Conservation (phyloP, 768 basidiomycete species). For the Dendrothele bispora region DNA sequence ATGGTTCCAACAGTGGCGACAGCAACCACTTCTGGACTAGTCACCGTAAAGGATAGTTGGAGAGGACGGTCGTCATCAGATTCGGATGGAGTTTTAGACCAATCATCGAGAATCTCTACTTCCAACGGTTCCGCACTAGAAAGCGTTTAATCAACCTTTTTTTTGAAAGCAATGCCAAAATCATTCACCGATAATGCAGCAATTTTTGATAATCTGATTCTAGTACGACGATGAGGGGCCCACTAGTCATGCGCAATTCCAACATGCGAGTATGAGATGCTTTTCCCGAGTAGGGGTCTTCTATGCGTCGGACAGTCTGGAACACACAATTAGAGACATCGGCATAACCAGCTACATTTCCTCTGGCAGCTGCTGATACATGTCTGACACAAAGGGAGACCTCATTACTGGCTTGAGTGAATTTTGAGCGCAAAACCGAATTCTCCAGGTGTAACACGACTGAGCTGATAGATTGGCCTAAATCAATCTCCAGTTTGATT, state of each 20-base stretch:
- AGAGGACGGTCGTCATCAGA: conserved; percentile 51
- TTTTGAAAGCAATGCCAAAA: neutral
- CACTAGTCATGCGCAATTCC: conserved; percentile 74
- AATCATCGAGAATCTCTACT: conserved; percentile 79
- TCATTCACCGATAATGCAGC: conserved; percentile 69
- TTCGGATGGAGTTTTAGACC: conserved; percentile 53
- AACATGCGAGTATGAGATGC: conserved; percentile 54
- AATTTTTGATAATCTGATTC: conserved; percentile 78
- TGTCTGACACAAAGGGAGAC: conserved; percentile 65
- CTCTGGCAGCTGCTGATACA: conserved; percentile 66
- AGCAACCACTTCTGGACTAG: conserved; percentile 65
- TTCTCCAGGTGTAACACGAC: conserved; percentile 65
- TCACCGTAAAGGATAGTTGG: conserved; percentile 73
- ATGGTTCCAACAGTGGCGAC: conserved; percentile 74
- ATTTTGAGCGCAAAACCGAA: conserved; percentile 61
- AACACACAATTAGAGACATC: conserved; percentile 72
- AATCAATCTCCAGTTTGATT: conserved; percentile 74
- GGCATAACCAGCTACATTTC: conserved; percentile 71
- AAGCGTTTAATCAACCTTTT: conserved; percentile 4
- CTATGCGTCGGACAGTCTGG: conserved; percentile 63
- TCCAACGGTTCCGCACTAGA: conserved; percentile 75
- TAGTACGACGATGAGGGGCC: conserved; percentile 61
- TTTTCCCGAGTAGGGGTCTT: conserved; percentile 32
- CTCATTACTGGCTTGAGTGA: conserved; percentile 62
- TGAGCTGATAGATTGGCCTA: conserved; percentile 82